These are phyloP conservation scores for Auricularia heimuer DNA, from an alignment of 768 basidiomycete species.

Conservation along the genomic window DNA sequence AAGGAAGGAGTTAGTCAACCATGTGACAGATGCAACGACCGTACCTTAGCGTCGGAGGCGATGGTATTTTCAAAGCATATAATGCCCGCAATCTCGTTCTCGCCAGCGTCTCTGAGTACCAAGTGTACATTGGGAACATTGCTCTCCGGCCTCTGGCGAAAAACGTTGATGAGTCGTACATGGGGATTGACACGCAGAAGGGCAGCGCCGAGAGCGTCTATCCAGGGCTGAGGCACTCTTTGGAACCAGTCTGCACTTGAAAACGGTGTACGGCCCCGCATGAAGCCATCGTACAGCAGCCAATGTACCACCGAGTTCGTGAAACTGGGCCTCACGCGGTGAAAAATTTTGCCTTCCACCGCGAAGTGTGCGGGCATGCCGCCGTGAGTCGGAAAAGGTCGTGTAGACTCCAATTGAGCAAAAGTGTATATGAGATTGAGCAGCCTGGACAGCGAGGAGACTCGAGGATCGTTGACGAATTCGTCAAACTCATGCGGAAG, in stretches of 20 bases:
- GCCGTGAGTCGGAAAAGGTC: conserved; percentile 14
- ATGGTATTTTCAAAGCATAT: not conserved
- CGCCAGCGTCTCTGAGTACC: not conserved
- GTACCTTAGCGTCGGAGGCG: not conserved
- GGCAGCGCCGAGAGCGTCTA: too few relatives aligned
- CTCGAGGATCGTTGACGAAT: conserved; percentile 18
- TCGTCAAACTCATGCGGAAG: conserved; percentile 19
- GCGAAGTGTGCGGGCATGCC: not conserved
- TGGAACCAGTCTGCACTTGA: too few relatives aligned
- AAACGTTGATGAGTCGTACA: conserved; percentile 5
- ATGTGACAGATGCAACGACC: too few relatives aligned
- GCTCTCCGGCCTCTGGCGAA: conserved; percentile 7
- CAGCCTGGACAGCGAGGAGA: conserved; percentile 18
- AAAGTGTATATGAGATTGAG: conserved; percentile 27
- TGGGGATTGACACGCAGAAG: conserved; percentile 12
- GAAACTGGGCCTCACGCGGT: too few relatives aligned
- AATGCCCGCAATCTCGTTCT: not conserved
- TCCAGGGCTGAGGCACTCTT: too few relatives aligned
- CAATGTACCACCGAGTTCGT: too few relatives aligned
- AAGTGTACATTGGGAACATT: conserved; percentile 9
- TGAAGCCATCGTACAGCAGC: too few relatives aligned
- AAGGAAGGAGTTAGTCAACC: too few relatives aligned
- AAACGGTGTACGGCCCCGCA: too few relatives aligned
- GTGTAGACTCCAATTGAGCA: conserved; percentile 20
- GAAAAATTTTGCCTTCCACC: too few relatives aligned